These are phyloP conservation scores for Uncinocarpus reesii DNA, from an alignment of 2,329 filamentous ascomycete genomes.

Conservation along the genomic window DNA sequence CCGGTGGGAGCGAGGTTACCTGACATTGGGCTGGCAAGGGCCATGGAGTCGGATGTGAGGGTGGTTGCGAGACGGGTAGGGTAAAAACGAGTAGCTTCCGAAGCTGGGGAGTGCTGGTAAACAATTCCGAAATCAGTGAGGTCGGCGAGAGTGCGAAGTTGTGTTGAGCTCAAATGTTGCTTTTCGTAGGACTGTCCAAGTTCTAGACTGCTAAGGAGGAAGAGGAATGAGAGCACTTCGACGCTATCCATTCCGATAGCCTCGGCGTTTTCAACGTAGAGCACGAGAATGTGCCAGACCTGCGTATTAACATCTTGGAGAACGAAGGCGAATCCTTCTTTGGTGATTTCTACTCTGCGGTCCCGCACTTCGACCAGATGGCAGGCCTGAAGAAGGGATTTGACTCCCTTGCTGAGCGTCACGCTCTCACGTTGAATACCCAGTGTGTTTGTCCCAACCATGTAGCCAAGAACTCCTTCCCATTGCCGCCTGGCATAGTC, in stretches of 20 bases:
- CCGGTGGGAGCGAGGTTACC: conserved; percentile 45
- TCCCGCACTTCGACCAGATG: conserved; percentile 60
- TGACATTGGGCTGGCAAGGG: conserved; percentile 60
- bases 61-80: conserved; percentile 91
- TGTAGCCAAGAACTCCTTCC: conserved; percentile 93
- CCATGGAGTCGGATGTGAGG: conserved; percentile 65
- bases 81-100: conserved; percentile 53
- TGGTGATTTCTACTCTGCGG: conserved; percentile 62
- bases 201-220: conserved; percentile 86
- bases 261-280: conserved; percentile 81
- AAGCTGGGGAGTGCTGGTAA: conserved; percentile 45
- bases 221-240: conserved; percentile 91
- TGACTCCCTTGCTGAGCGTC: conserved; percentile 64
- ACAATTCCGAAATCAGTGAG: conserved; percentile 89
- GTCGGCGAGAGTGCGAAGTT: conserved; percentile 79
- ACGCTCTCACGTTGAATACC: conserved; percentile 40
- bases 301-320: conserved; percentile 93
- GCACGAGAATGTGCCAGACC: conserved; percentile 87
- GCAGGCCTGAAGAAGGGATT: conserved; percentile 69
- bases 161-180: conserved; percentile 66
- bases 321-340: conserved; percentile 87
- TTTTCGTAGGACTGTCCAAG: conserved; percentile 87
- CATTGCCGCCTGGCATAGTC: conserved; percentile 78
- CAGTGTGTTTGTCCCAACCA: conserved; percentile 54
- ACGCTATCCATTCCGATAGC: conserved; percentile 70